Evolutionary conservation across 768 basidiomycete genomes (phyloP).

Genomic region (Tricholoma terreum): DNA sequence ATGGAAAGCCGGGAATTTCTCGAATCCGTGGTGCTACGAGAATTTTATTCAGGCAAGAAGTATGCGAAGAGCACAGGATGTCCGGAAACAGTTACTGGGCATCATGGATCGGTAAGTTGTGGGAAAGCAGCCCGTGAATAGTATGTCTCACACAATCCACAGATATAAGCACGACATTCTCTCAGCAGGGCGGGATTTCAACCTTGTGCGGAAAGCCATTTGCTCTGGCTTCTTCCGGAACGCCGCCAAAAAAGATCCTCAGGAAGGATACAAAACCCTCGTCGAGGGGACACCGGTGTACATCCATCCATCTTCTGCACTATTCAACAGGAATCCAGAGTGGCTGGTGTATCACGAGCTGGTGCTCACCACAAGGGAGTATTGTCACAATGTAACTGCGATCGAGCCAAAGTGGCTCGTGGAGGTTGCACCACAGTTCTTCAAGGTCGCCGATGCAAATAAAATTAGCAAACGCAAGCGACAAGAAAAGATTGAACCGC

Average conservation of each 20-base stretch:
- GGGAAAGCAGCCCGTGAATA: not conserved
- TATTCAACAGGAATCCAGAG: conserved; percentile 96
- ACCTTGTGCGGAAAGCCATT: conserved; percentile 89
- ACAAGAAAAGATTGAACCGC: conserved; percentile 95
- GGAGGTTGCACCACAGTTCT: conserved; percentile 97
- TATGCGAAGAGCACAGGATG: conserved; percentile 96
- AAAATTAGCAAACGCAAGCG: conserved; percentile 96
- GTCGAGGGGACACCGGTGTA: conserved; percentile 99
- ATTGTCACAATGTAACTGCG: conserved; percentile 89
- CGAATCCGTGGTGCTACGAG: conserved; percentile 99
- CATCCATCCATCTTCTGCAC: conserved; percentile 93
- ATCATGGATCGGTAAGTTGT: conserved; percentile 91
- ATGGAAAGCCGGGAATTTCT: conserved; percentile 95
- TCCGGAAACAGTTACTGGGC: conserved; percentile 93
- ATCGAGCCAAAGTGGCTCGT: conserved; percentile 99
- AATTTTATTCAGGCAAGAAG: conserved; percentile 98
- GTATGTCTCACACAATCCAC: conserved; percentile 8
- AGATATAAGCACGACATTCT: conserved; percentile 97
- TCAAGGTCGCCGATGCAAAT: conserved; percentile 96
- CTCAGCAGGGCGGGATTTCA: conserved; percentile 90
- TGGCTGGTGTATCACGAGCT: conserved; percentile 97
- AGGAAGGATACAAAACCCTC: conserved; percentile 97
- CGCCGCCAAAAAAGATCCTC: conserved; percentile 97
- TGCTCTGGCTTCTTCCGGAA: conserved; percentile 98
- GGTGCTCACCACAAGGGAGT: conserved; percentile 94